phyloP scores from a whole-genome alignment of 2,329 filamentous ascomycete genomes.

The Epichloe glyceriae region DNA sequence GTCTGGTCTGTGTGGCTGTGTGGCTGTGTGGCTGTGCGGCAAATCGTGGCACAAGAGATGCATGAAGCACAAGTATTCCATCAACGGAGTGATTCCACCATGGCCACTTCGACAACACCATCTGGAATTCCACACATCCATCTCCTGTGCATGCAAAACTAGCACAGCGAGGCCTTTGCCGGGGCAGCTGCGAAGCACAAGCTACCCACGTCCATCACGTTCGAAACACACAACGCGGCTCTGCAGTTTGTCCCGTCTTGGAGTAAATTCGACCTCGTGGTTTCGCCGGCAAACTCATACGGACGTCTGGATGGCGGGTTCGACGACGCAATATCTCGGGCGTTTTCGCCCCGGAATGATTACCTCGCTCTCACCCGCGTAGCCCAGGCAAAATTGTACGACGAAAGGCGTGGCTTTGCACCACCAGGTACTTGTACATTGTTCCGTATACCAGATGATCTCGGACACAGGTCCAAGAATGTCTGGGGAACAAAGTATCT shows the following conservation, averaged over 20 bases:
- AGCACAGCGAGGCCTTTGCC: conserved; percentile 26
- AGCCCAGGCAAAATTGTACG: conserved; percentile 31
- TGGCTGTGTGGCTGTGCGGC: no score
- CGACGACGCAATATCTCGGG: conserved; percentile 38
- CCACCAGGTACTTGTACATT: conserved; percentile 38
- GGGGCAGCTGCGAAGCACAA: conserved; percentile 18
- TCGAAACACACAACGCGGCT: conserved; percentile 25
- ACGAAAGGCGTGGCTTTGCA: conserved; percentile 34
- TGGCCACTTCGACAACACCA: neutral
- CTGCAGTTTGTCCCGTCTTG: conserved; percentile 24
- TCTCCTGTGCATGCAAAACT: conserved; percentile 8
- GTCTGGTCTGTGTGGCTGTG: no score
- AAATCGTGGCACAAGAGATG: no score
- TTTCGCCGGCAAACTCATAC: conserved; percentile 43
- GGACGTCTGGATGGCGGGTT: conserved; percentile 40
- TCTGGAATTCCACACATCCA: conserved; percentile 9
- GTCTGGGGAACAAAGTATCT: conserved; percentile 29
- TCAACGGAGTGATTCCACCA: neutral
- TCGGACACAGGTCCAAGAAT: conserved; percentile 20
- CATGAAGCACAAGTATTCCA: no score
- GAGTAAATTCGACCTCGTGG: conserved; percentile 32
- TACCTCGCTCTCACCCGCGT: conserved; percentile 34
- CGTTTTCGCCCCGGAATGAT: conserved; percentile 29
- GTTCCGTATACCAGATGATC: conserved; percentile 28
- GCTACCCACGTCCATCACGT: conserved; percentile 16